These are phyloP conservation scores for Cymbopogon citratus DNA, from an alignment of 176 grass and related monocot genomes.

Conservation along the genomic window DNA sequence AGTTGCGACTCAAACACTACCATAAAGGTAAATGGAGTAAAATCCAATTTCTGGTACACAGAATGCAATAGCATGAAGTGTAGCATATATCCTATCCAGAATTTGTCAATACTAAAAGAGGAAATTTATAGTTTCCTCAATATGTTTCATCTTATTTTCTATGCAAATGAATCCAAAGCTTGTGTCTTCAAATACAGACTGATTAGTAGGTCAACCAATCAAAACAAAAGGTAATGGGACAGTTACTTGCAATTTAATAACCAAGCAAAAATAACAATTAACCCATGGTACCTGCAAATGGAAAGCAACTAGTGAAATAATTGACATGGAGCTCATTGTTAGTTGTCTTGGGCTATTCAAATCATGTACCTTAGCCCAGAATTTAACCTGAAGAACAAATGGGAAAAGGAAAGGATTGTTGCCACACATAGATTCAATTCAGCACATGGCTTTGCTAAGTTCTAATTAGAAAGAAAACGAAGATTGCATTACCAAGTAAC, in stretches of 20 bases:
- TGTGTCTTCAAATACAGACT: neutral
- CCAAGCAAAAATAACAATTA: slow-evolving; percentile 13
- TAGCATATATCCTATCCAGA: neutral
- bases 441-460: slow-evolving; percentile 4
- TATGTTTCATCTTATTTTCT: neutral
- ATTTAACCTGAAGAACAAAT: slow-evolving; percentile 56
- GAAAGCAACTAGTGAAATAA: slow-evolving; percentile 88
- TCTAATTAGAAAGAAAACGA: neutral
- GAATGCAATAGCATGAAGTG: neutral
- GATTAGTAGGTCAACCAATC: neutral
- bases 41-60: slow-evolving; percentile 8
- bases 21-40: neutral
- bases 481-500: slow-evolving; percentile 61
- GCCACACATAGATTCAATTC: neutral
- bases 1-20: neutral
- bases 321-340: slow-evolving; percentile 92
- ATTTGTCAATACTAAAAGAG: neutral
- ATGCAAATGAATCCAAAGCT: neutral
- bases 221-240: slow-evolving; percentile 2
- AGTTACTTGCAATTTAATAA: slow-evolving; percentile 1
- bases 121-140: neutral
- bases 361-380: slow-evolving; percentile 72
- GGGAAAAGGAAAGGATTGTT: neutral
- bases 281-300: slow-evolving; percentile 75
- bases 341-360: slow-evolving; percentile 73